phyloP scores from a whole-genome alignment of 345 rosid species.

The Garcia nutans region DNA sequence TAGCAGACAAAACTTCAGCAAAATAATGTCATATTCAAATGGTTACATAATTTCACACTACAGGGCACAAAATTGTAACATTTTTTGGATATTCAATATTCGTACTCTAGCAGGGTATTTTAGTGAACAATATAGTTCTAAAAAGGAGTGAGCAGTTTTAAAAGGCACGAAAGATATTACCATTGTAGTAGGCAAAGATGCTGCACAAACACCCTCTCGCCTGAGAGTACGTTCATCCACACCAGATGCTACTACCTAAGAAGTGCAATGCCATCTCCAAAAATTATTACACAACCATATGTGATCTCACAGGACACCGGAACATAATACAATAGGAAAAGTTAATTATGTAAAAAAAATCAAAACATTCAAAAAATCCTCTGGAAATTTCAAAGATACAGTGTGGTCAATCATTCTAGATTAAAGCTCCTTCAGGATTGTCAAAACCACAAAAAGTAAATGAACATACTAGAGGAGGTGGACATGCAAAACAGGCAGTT shows the following conservation, averaged over 20 bases:
- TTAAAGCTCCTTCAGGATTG: constrained; percentile 7
- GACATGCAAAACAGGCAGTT: constrained; percentile 98
- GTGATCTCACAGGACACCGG: not conserved
- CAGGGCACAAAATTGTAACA: no score
- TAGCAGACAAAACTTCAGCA: not conserved
- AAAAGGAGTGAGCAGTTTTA: not conserved
- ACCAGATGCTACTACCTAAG: constrained; percentile 94
- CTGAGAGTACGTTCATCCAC: constrained; percentile 92
- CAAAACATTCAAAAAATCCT: not conserved
- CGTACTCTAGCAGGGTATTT: not conserved
- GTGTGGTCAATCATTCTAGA: not conserved
- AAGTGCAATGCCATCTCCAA: not conserved
- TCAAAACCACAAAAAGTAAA: constrained; percentile 7
- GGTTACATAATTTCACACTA: not conserved
- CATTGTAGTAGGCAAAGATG: constrained; percentile 94
- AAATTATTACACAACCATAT: constrained; percentile 2
- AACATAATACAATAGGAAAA: not conserved
- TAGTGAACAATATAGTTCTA: not conserved
- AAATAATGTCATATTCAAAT: not conserved
- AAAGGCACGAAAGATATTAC: constrained; percentile 33
- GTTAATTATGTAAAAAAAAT: not conserved
- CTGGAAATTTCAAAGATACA: constrained; percentile 2
- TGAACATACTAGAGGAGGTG: constrained; percentile 84
- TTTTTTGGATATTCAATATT: not conserved
- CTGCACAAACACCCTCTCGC: constrained; percentile 97